Percentiles rank a stretch among this genome's conserved stretches.
These are phyloP conservation scores for Pichia sp. DNA, from an alignment of 1,139 yeast species.

Conservation along the genomic window DNA sequence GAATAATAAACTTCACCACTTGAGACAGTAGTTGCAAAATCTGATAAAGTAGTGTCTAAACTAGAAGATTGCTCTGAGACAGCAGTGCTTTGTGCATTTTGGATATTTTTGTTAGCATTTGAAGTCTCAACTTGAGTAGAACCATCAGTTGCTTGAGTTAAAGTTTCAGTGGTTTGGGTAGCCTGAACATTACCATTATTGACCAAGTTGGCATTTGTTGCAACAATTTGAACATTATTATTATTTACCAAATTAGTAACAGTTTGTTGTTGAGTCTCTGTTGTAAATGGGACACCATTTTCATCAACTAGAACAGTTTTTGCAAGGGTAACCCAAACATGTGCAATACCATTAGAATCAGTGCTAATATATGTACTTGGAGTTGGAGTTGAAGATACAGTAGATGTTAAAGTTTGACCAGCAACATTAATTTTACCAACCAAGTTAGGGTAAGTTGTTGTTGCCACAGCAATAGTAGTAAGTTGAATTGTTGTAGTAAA, in stretches of 20 bases:
- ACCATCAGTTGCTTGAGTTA: too few species aligned
- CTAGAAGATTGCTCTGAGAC: slow-evolving; percentile 4
- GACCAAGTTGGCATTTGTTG: too few species aligned
- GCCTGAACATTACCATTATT: too few species aligned
- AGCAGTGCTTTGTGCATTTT: slow-evolving; percentile 14
- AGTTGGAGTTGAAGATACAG: slow-evolving; percentile 7
- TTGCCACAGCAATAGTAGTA: slow-evolving; percentile 29
- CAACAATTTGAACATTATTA: too few species aligned
- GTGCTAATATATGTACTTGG: slow-evolving; percentile 10
- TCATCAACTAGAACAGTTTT: slow-evolving; percentile 6
- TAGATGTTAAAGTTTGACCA: slow-evolving; percentile 28
- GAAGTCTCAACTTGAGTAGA: too few species aligned
- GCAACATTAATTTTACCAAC: slow-evolving; percentile 19
- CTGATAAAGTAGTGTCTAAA: neutral
- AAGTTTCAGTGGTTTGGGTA: too few species aligned
- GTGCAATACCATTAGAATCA: slow-evolving; percentile 8
- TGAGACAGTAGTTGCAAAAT: neutral
- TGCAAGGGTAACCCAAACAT: slow-evolving; percentile 6
- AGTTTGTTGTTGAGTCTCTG: too few species aligned
- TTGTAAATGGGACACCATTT: slow-evolving; percentile 9
- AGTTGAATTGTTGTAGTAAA: slow-evolving; percentile 53
- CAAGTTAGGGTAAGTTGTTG: slow-evolving; percentile 29
- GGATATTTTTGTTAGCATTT: slow-evolving; percentile 2
- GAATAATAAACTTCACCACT: slow-evolving; percentile 19
- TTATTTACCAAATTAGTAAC: too few species aligned